Evolutionary conservation across 2,329 filamentous ascomycete genomes (phyloP), one percentile per base, ranked within the genome.

Genomic region (Alternaria sp.): DNA sequence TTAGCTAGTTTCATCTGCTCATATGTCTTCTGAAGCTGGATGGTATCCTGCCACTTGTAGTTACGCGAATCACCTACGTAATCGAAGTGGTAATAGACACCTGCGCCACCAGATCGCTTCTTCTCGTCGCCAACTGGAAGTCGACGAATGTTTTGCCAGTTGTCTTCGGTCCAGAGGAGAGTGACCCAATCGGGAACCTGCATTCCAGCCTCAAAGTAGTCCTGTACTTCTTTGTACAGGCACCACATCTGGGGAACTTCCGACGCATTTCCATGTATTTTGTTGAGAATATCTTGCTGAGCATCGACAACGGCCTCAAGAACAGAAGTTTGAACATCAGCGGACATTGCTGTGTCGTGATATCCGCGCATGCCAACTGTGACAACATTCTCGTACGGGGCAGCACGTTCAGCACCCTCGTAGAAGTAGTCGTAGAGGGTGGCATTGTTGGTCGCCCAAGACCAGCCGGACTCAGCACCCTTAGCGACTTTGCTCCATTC

Each of bases 221-320:
- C 84, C 75, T 89, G 87, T 2, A 92, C 88, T 71, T 92, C 89
- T 71, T 90, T 91, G 77, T 91, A 92, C 60, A 91, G 77, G 66
- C 88, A 90, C 88, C 89, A 91, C 77, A 88, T 83, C 74, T 91
- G 88, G 5, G 89, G 88, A 0, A 88, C 83, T 2, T 81, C 77
- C 4, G 81, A 83, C 63, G 81, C 77, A 54, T 79, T 75, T 11
- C 80, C 81, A 41, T 89, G 82, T 0, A 89, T 84, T 2, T 84
- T 80, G 21, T 78, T 79, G 41, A 89, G 79, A 56, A 88, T 87
- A 9, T 82, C 71, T 49, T 85, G 81, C 71, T 91, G 88, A 31
- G 85, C 82, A 3, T 80, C 67, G 2, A 91, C 87, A 26, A 90
- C 82, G 17, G 82, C 81, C 65, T 88, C 83, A 7, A 91, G 80